Base-by-base conservation (phyloP, 495 filamentous ascomycete genomes). In the Penicillium daleae region DNA sequence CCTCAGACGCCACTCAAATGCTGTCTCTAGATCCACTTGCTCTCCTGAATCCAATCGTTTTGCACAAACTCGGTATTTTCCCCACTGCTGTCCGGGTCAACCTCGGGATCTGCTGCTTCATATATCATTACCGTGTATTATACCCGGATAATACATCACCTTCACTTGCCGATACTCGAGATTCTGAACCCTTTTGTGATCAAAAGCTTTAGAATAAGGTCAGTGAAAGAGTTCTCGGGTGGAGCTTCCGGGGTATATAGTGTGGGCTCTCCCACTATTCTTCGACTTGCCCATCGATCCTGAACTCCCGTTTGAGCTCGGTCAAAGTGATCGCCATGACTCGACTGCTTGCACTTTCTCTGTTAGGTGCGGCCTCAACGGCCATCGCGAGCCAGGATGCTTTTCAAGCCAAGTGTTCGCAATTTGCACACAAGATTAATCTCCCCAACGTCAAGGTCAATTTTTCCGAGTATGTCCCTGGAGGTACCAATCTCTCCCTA, bases 401-500 rank as follows among this genome's bases (percentile, higher is more conserved):
- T 1, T 79, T 79, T 39, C 59, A 74, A 21, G 50, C 64, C 15
- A 68, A 72, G 50, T 79, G 77, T 58, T 26, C 60, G 15, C 59
- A 64, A 10, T 79, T 79, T 31, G 70, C 56, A n/a, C 49, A 69
- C 50, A 62, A 69, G 46, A 76, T 79, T 26, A n/a, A 76, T 40
- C 42, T 78, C 0, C 74, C 73, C 3, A 66, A 78, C 66, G 76
- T 76, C 27, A 68, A 66, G 15, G 74, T 78, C 24, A 76, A 76
- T 29, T 73, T 80, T 19, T 73, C 69, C 19, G 68, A 76, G 7
- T 83, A 78, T 64, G 69, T 87, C 2, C 60, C 76, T 4, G 78
- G 72, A 8, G 80, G 79, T 10, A 83, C 83, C 6, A 85, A 80
- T 32, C 65, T 87, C 22, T 71, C 75, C 6, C 63, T 86, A 54